phyloP scores from a whole-genome alignment of 2,329 filamentous ascomycete species.

The Fusarium mexicanum region DNA sequence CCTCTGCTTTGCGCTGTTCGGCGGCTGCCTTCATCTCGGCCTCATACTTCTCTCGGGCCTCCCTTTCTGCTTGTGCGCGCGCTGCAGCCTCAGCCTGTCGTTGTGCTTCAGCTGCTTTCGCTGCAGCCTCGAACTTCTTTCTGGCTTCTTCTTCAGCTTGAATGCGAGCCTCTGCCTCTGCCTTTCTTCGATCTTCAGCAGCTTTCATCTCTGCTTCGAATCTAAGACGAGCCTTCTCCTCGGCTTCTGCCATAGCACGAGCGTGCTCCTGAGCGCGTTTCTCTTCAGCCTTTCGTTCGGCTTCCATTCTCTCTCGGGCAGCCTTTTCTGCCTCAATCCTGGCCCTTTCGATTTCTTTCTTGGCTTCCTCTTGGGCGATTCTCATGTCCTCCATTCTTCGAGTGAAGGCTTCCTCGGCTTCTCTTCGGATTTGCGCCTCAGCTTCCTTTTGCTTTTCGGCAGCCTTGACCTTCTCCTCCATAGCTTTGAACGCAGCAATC shows the following conservation, averaged over 20 bases:
- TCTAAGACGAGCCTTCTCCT: slow-evolving; percentile 58
- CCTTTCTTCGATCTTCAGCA: slow-evolving; percentile 57
- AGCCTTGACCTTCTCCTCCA: slow-evolving; percentile 57
- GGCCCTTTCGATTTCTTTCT: slow-evolving; percentile 51
- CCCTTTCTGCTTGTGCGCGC: slow-evolving; percentile 47
- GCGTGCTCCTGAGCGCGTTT: slow-evolving; percentile 54
- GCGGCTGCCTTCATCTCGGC: slow-evolving; percentile 56
- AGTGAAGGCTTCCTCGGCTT: slow-evolving; percentile 56
- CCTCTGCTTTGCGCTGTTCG: slow-evolving; percentile 56
- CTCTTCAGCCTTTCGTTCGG: slow-evolving; percentile 41
- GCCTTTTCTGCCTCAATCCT: slow-evolving; percentile 53
- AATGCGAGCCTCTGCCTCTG: slow-evolving; percentile 57
- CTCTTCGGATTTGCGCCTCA: slow-evolving; percentile 56
- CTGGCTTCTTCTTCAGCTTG: slow-evolving; percentile 57
- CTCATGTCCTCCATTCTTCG: slow-evolving; percentile 43
- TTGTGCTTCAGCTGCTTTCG: slow-evolving; percentile 50
- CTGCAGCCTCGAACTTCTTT: slow-evolving; percentile 57
- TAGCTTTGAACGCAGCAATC: slow-evolving; percentile 60
- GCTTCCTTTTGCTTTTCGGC: slow-evolving; percentile 56
- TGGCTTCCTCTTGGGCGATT: slow-evolving; percentile 36
- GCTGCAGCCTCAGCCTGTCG: slow-evolving; percentile 33
- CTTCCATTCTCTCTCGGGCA: slow-evolving; percentile 57
- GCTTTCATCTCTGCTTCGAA: slow-evolving; percentile 57
- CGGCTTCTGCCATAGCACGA: slow-evolving; percentile 55
- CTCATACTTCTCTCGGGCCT: slow-evolving; percentile 58